Conservation (phyloP, 2,329 filamentous ascomycete species). For the Pseudogymnoascus sp. region DNA sequence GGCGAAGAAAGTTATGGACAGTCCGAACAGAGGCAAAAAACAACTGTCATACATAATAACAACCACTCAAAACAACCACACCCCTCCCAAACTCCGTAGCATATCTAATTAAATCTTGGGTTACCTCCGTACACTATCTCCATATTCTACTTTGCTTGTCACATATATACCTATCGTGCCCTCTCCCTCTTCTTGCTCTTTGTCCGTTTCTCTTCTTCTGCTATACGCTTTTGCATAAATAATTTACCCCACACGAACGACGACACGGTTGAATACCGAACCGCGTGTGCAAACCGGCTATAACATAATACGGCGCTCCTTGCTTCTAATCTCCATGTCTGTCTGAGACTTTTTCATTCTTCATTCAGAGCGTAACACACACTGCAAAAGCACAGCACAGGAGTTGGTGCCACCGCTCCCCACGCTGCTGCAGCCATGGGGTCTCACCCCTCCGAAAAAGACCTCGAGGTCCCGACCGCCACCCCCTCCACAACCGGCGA, state of each 20-base stretch:
- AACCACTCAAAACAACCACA: neutral
- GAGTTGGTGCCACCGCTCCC: neutral
- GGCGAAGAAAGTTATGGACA: neutral
- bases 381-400: neutral
- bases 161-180: neutral
- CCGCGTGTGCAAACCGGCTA: neutral
- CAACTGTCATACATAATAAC: no score
- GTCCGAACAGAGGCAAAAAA: neutral
- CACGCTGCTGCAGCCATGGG: neutral
- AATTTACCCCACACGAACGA: neutral
- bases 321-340: neutral
- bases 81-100: neutral
- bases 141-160: neutral
- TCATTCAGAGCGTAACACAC: neutral
- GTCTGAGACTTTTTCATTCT: neutral
- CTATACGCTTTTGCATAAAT: neutral
- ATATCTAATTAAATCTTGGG: neutral
- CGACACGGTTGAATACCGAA: neutral
- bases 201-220: neutral
- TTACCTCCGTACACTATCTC: neutral
- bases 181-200: neutral
- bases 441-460: neutral
- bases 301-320: neutral
- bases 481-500: constrained; percentile 23
- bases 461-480: constrained; percentile 15